Base-by-base conservation (phyloP, 1,139 yeast species). In the Hansenula sp. region DNA sequence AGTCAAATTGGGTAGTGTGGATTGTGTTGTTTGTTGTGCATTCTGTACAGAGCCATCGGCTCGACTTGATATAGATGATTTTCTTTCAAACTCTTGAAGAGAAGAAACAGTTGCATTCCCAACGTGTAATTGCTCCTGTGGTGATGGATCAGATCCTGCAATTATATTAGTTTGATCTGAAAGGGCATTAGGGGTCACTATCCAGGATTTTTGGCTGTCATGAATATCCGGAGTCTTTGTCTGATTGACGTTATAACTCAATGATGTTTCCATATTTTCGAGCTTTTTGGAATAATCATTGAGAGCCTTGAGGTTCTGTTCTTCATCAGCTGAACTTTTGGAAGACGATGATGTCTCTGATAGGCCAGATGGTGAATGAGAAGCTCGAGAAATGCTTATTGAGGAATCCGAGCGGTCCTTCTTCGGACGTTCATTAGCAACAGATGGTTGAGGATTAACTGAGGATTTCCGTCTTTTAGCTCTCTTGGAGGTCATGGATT, bases 211-310 rank as follows among this genome's bases (percentile, higher is more conserved):
- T 31, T 15, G 16, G 6, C 10, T 31, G 11, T 17, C 12, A n/a
- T 32, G 16, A 13, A 17, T 16, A 29, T 38, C 25, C 29, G 34
- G 29, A 38, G 36, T 41, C 18, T 32, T 38, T 28, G 41, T 46
- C 40, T 39, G 11, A 15, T 28, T 24, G 13, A 41, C 25, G 41
- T 45, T 45, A 11, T 42, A 18, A 6, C 38, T 43, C n/a, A 47
- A 36, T 5, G 49, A 46, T 24, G 27, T 44, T 27, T 48, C 54
- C 17, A 53, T 48, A 28, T 40, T 43, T 30, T 55, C 57, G 32
- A 55, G 40, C 28, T 58, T 52, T 36, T 54, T 47, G 3, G 56
- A 47, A 29, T 60, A 56, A 12, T 52, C 53, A 18, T 51, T 47
- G 29, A 45, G 43, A 41, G 48, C 57, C 38, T 36, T 49, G 36